Base-by-base conservation (phyloP, 306 rosid species). In the Quercus alba region DNA sequence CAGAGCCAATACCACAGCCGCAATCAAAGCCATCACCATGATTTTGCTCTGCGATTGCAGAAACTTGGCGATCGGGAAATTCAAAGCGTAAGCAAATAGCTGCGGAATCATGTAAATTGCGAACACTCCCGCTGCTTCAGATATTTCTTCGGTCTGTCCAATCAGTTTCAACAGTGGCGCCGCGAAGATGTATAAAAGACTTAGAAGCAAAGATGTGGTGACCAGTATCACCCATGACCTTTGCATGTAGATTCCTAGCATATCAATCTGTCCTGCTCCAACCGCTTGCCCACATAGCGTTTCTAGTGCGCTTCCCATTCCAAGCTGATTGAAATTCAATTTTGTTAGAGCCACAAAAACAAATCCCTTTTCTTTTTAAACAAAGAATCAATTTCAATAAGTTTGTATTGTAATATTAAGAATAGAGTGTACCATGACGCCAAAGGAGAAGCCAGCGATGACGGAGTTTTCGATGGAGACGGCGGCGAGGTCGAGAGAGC, bases 261-360 rank as follows among this genome's bases (percentile, higher is more conserved):
- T 93, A 4, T 91, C 85, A 1, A 90, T 4, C 71, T 91, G 88
- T 6, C 99, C 95, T 0, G 95, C 97, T 30, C 99, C 99, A 3
- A 75, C 84, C 0, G 99, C 97, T 81, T 94, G 99, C 15, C 99
- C 99, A 52, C 99, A 94, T 0, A 94, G 86, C 5, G 99, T 94
- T 46, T 93, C 99, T 33, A 94, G 81, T 1, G 97, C 99, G 33
- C 97, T 94, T 26, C 97, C 99, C 99, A 94, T 94, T 11, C 99
- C 99, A 5, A 92, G 79, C 98, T 92, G 74, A 52, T 9, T 25
- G 18, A 7, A 9, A 56, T 1, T 12, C 54, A 49, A 49, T 49
- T 3, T 49, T 49, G 54, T 49, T 49, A 49, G 54, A 49, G 15
- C 17, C 14, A 49, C 4, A 49, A 49, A 49, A 10, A 3, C 54